Evolutionary conservation across 2,329 filamentous ascomycete species (phyloP), one percentile per base, ranked within the genome.

Genomic region (Cylindrodendrum hubeiense): DNA sequence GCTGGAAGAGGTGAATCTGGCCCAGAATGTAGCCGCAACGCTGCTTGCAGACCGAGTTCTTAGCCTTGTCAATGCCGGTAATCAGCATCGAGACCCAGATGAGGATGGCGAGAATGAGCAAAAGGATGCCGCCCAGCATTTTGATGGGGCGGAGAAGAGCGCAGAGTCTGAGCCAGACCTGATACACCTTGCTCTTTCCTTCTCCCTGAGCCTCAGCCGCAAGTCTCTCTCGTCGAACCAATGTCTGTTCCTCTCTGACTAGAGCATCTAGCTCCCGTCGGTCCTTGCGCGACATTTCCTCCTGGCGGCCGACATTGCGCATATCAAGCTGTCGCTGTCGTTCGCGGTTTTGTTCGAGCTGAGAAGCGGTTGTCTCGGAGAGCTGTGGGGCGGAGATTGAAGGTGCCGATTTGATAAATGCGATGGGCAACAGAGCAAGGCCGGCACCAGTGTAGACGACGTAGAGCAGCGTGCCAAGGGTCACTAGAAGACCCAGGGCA

Each of bases 1-100:
- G 96, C 78, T 99, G 96, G 84, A 98, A 97, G 72, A 98, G 90
- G 78, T 97, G 94, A 78, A 97, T 92, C 76, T 85, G 87, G 46
- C 91, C 94, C 5, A 99, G 86, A 53, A 98, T 93, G 80, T 98
- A 99, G 67, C 96, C 96, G 77, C 96, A 99, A 73, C 89, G 90
- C 64, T 90, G 85, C 79, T 96, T 95, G 87, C 96, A 99, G 67
- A 97, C 84, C 4, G 95, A 98, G 83, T 98, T 98, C 79, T 92
- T 95, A 37, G 94, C 93, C 83, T 98, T 98, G 87, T 99, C 96
- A 75, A 98, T 94, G 71, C 90, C 92, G 0, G 95, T 98, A 77
- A 98, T 92, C 71, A 98, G 87, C 94, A 99, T 98, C 13, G 93
- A 97, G 9, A 91, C 50, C 87, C 94, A 97, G 71, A 97, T 87